Percentiles rank a stretch among this genome's conserved stretches.
These are phyloP conservation scores for Starmerella apis DNA, from an alignment of 805 yeast genomes.

Conservation along the genomic window DNA sequence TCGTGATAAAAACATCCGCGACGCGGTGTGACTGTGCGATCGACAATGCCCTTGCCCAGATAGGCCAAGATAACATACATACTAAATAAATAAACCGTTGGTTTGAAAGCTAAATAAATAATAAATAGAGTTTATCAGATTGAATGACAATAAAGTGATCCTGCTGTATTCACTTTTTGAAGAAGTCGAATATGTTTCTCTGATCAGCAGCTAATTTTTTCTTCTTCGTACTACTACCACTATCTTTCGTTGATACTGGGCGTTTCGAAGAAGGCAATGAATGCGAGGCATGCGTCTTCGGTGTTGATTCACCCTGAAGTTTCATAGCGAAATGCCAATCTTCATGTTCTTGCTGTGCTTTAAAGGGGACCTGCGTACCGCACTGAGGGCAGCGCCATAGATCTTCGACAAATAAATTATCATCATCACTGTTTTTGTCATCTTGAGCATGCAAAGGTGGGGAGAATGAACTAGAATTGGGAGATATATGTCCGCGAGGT, in stretches of 20 bases:
- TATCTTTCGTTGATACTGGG: neutral
- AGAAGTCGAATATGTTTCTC: constrained; percentile 17
- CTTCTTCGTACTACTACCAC: neutral
- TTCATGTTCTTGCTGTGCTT: constrained; percentile 29
- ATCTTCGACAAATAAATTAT: constrained; percentile 8
- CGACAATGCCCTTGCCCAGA: no score
- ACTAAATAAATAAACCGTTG: neutral
- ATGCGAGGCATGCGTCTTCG: neutral
- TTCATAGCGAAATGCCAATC: constrained; percentile 36
- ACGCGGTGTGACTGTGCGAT: no score
- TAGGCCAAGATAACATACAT: no score
- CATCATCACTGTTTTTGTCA: constrained; percentile 8
- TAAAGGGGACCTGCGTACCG: constrained; percentile 15
- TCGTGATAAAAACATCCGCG: no score
- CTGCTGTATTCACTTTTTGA: constrained; percentile 11
- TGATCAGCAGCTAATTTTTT: constrained; percentile 4
- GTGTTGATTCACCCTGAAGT: constrained; percentile 19
- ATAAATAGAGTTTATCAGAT: neutral
- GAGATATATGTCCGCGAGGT: neutral
- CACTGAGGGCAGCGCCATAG: constrained; percentile 29
- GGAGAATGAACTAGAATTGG: neutral
- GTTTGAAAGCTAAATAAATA: neutral
- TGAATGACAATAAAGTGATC: no score
- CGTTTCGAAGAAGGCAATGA: neutral
- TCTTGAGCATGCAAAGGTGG: neutral